phyloP scores from a whole-genome alignment of 768 basidiomycete species.

The Phlebiopsis gigantea region DNA sequence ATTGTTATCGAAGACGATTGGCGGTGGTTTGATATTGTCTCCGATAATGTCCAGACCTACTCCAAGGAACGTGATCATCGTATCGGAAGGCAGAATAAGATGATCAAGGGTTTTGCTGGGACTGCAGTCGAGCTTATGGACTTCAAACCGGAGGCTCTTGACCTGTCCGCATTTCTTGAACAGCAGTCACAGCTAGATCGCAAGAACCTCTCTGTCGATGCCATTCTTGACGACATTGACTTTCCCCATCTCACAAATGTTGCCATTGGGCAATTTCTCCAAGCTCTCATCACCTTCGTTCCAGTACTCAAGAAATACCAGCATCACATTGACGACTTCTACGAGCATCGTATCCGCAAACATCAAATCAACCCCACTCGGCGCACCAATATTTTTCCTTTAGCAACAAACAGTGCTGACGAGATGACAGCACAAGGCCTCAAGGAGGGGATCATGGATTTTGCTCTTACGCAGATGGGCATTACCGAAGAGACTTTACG shows the following conservation, averaged over 20 bases:
- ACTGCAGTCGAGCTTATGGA: slow-evolving; percentile 10
- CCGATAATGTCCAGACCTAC: slow-evolving; percentile 16
- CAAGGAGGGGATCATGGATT: slow-evolving; percentile 10
- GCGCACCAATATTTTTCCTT: slow-evolving; percentile 6
- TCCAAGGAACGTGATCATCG: slow-evolving; percentile 5
- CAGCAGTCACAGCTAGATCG: neutral
- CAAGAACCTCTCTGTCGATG: neutral
- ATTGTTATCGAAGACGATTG: neutral
- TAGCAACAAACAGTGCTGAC: slow-evolving; percentile 13
- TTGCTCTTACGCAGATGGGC: slow-evolving; percentile 8
- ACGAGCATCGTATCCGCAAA: neutral
- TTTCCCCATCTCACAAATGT: slow-evolving; percentile 2
- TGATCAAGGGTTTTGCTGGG: slow-evolving; percentile 18
- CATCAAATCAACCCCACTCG: slow-evolving; percentile 5
- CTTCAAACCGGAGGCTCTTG: slow-evolving; percentile 4
- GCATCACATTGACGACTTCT: slow-evolving; percentile 1
- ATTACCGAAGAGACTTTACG: neutral
- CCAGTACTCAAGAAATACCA: slow-evolving; percentile 1
- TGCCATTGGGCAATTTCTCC: slow-evolving; percentile 4
- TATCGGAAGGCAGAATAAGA: slow-evolving; percentile 10
- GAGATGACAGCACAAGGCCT: slow-evolving; percentile 9
- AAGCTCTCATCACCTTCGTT: slow-evolving; percentile 8
- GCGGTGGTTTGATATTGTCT: slow-evolving; percentile 8
- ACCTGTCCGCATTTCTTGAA: slow-evolving; percentile 3
- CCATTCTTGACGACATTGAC: slow-evolving; percentile 12